Percentiles rank a stretch among this genome's conserved stretches.
phyloP scores from a whole-genome alignment of 2,329 filamentous ascomycete species.

The Colletotrichum tanaceti region DNA sequence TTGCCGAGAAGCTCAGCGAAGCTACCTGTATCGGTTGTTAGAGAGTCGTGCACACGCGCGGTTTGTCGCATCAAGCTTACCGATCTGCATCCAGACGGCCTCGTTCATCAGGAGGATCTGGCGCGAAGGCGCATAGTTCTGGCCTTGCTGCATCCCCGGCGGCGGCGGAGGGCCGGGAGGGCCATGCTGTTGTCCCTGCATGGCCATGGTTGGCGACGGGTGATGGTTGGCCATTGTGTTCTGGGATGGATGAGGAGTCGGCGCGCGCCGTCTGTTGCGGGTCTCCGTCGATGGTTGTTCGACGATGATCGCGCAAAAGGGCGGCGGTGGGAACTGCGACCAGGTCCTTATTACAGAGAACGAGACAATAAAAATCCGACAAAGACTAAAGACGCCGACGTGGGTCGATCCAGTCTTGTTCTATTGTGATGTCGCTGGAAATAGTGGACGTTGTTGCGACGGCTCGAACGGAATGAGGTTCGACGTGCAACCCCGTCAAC shows the following conservation, averaged over 20 bases:
- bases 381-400: not conserved
- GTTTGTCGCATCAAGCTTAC: conserved; percentile 64
- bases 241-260: conserved; percentile 13
- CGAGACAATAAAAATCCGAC: not conserved
- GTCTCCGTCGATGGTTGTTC: conserved; percentile 39
- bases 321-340: conserved; percentile 18
- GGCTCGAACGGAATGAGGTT: conserved; percentile 37
- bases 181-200: conserved; percentile 75
- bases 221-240: conserved; percentile 79
- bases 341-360: conserved; percentile 16
- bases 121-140: conserved; percentile 74
- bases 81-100: conserved; percentile 90
- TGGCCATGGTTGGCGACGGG: conserved; percentile 81
- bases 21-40: conserved; percentile 69
- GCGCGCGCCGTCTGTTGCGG: conserved; percentile 38
- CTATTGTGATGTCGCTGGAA: not conserved
- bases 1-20: conserved; percentile 90
- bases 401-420: conserved; percentile 24
- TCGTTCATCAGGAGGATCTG: conserved; percentile 86
- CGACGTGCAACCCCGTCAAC: conserved; percentile 38
- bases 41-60: conserved; percentile 32
- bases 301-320: conserved; percentile 39
- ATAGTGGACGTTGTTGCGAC: conserved; percentile 29
- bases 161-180: conserved; percentile 71
- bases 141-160: conserved; percentile 64